Base-by-base conservation (phyloP, 2,329 filamentous ascomycete species). In the Botryotinia calthae region DNA sequence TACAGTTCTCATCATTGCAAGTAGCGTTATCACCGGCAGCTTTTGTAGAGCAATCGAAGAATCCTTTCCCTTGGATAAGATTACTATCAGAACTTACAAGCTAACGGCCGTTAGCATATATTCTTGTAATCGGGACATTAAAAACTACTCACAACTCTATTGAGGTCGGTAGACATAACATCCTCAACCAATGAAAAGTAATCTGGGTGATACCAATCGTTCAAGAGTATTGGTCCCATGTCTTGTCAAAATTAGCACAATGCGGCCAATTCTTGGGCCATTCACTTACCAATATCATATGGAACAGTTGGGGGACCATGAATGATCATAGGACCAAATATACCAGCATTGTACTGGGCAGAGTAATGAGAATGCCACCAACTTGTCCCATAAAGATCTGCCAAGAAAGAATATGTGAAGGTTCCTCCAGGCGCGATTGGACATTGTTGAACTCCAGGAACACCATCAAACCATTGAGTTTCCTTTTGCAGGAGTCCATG, bases 301-400 rank as follows among this genome's bases (percentile, higher is more conserved):
- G 87, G 42, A 7, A 85, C 82, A 1, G 85, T 85, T 0, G 85
- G 84, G 0, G 89, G 89, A 0, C 89, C 89, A 71, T 90, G 84
- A 75, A 91, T 88, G 31, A 90, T 81, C 44, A 92, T 87, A 1
- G 84, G 85, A 0, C 90, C 90, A 58, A 87, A 82, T 0, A 90
- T 80, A 0, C 90, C 90, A 70, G 90, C 84, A 77, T 75, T 84
- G 73, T 85, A 84, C 75, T 85, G 84, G 20, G 81, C 79, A 48
- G 82, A 82, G 77, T 87, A 87, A 78, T 91, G 89, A 1, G 85
- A 87, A 79, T 91, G 89, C 73, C 90, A 90, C 87, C 88, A 90
- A 54, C 68, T 71, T 40, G 58, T 64, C 10, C 68, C 70, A 22
- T 66, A 72, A 2, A 58, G 61, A 66, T 72, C 70, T 28, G 70